phyloP scores from a whole-genome alignment of 768 basidiomycete genomes.

The Lactifluus piperatus region DNA sequence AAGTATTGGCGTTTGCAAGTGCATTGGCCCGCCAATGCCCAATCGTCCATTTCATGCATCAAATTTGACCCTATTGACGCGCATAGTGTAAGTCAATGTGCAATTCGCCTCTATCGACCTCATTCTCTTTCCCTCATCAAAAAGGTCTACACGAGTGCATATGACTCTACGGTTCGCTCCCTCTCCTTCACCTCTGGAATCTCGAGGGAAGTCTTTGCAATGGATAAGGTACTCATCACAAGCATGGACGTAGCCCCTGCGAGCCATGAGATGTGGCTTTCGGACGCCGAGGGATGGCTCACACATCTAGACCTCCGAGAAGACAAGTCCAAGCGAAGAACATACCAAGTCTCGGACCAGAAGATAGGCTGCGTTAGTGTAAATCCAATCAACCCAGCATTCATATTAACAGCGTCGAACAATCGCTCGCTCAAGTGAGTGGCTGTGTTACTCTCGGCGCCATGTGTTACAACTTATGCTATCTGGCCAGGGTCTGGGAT shows the following conservation, averaged over 20 bases:
- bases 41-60: constrained; percentile 71
- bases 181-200: constrained; percentile 66
- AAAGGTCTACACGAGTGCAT: constrained; percentile 74
- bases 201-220: constrained; percentile 60
- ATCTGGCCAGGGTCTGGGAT: constrained; percentile 65
- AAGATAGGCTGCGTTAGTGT: constrained; percentile 78
- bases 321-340: constrained; percentile 39
- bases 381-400: constrained; percentile 59
- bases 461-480: background rate
- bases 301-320: constrained; percentile 74
- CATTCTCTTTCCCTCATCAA: background rate
- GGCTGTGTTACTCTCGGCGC: background rate
- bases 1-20: constrained; percentile 72
- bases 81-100: constrained; percentile 47
- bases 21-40: constrained; percentile 77
- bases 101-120: background rate
- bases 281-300: constrained; percentile 60
- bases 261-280: constrained; percentile 81
- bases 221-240: constrained; percentile 53
- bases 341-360: constrained; percentile 57
- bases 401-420: constrained; percentile 71
- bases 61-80: constrained; percentile 70
- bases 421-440: constrained; percentile 59
- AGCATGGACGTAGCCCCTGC: constrained; percentile 58
- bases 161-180: constrained; percentile 69